Conservation (phyloP, 331 rosid genomes). For the Quercus phellos region DNA sequence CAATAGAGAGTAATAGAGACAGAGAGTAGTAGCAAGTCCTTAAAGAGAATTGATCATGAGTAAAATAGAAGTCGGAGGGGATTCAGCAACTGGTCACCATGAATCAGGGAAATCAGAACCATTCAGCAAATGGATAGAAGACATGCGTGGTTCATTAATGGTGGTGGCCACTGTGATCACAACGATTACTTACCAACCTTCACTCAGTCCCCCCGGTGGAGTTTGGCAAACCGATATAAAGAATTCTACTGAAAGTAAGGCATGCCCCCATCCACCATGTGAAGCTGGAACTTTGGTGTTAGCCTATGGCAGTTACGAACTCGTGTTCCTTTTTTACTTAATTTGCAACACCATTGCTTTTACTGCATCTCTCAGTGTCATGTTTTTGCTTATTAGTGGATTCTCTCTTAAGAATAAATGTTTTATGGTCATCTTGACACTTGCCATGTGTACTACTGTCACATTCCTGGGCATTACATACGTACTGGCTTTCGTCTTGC, state of each 20-base stretch:
- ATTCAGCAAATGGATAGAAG: neutral
- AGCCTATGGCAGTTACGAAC: fast-evolving
- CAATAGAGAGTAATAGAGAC: no score
- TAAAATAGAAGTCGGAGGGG: no score
- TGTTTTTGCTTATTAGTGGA: constrained; percentile 22
- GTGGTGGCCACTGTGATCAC: neutral
- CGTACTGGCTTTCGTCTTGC: fast-evolving
- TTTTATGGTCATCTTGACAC: neutral
- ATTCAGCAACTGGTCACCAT: neutral
- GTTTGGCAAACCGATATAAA: neutral
- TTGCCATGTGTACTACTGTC: constrained; percentile 12
- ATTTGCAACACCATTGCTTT: neutral
- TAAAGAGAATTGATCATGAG: no score
- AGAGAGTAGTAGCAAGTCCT: no score
- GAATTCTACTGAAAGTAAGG: no score
- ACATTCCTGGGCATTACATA: constrained; percentile 5
- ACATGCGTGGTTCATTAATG: neutral
- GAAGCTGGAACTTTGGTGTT: no score
- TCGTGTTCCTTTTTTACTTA: no score
- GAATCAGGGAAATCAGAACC: no score
- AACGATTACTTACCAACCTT: constrained; percentile 17
- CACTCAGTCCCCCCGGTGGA: constrained; percentile 18
- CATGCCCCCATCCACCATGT: no score
- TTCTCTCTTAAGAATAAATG: neutral
- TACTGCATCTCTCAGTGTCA: constrained; percentile 14